Evolutionary conservation across 495 filamentous ascomycete species (phyloP).

Genomic region (Aspergillus homomorphus): DNA sequence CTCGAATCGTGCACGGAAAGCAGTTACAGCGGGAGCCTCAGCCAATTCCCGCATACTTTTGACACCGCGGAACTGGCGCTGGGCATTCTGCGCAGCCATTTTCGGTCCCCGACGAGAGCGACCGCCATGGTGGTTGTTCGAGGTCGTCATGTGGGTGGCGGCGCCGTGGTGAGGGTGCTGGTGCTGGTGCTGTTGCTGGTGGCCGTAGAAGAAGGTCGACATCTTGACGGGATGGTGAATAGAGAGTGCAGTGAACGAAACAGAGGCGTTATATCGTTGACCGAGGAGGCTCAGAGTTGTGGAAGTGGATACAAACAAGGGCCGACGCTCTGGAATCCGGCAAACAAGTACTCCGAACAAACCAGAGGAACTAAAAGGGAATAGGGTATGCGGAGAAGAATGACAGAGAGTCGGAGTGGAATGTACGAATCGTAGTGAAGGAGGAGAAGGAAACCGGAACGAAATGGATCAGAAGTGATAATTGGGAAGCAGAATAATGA

Average conservation of each 20-base stretch:
- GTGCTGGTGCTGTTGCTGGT: slow-evolving; percentile 46
- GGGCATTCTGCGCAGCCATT: slow-evolving; percentile 73
- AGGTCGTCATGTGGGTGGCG: slow-evolving; percentile 44
- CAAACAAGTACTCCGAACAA: slow-evolving; percentile 8
- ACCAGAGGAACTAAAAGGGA: slow-evolving; percentile 8
- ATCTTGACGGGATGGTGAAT: slow-evolving; percentile 47
- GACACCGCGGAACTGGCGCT: slow-evolving; percentile 79
- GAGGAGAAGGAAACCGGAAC: slow-evolving; percentile 1
- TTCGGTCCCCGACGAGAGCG: slow-evolving; percentile 86
- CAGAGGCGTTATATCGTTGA: slow-evolving; percentile 25
- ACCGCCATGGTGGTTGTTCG: slow-evolving; percentile 76
- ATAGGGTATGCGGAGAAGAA: slow-evolving; percentile 24
- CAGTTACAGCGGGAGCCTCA: slow-evolving; percentile 67
- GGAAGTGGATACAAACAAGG: slow-evolving; percentile 22
- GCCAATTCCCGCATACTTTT: slow-evolving; percentile 86
- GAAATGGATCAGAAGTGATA: slow-evolving; percentile 16
- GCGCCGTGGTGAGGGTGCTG: slow-evolving; percentile 54
- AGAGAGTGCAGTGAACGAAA: slow-evolving; percentile 11
- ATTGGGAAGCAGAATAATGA: slow-evolving; percentile 30
- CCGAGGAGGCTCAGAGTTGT: slow-evolving; percentile 24
- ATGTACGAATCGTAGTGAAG: slow-evolving; percentile 4
- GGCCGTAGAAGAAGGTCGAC: slow-evolving; percentile 72
- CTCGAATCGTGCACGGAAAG: slow-evolving; percentile 83
- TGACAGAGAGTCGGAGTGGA: slow-evolving; percentile 18
- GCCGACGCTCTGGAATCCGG: slow-evolving; percentile 18